These are phyloP conservation scores for Quercus lobata DNA, from an alignment of 331 rosid genomes.

Conservation along the genomic window DNA sequence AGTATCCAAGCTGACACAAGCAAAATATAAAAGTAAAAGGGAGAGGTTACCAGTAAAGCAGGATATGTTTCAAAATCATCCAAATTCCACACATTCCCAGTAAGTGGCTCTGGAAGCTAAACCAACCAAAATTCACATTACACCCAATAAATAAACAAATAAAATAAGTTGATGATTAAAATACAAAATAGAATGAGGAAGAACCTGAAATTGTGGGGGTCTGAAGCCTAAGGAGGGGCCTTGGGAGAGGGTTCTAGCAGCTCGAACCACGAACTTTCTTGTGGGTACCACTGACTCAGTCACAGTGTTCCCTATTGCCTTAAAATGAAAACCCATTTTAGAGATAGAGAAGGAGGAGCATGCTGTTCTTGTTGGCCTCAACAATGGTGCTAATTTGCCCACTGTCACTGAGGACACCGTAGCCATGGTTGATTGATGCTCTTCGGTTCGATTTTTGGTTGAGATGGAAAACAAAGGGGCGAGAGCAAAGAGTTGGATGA, in stretches of 20 bases:
- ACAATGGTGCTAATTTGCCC: slow-evolving; percentile 11
- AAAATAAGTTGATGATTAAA: too few relatives aligned
- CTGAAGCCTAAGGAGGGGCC: slow-evolving; percentile 66
- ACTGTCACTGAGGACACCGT: slow-evolving; percentile 2
- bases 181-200: neutral
- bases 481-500: too few relatives aligned
- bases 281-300: neutral
- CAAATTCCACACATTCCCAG: slow-evolving; percentile 77
- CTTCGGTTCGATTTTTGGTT: too few relatives aligned
- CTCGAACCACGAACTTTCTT: slow-evolving; percentile 43
- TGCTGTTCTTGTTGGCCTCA: too few relatives aligned
- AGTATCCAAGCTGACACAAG: neutral
- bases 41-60: slow-evolving; percentile 61
- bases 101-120: slow-evolving; percentile 83
- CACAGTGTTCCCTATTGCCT: slow-evolving; percentile 24
- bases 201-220: slow-evolving; percentile 78
- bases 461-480: too few relatives aligned
- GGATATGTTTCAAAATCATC: slow-evolving; percentile 85
- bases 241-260: slow-evolving; percentile 65
- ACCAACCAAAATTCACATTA: slow-evolving; percentile 10
- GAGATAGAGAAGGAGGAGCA: slow-evolving; percentile 19
- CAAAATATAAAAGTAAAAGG: neutral
- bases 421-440: slow-evolving; percentile 23
- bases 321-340: slow-evolving; percentile 36
- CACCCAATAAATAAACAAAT: neutral